Evolutionary conservation across 441 rosid genomes (phyloP), one percentile per base, ranked within the genome.

Genomic region (Biscutella auriculata): DNA sequence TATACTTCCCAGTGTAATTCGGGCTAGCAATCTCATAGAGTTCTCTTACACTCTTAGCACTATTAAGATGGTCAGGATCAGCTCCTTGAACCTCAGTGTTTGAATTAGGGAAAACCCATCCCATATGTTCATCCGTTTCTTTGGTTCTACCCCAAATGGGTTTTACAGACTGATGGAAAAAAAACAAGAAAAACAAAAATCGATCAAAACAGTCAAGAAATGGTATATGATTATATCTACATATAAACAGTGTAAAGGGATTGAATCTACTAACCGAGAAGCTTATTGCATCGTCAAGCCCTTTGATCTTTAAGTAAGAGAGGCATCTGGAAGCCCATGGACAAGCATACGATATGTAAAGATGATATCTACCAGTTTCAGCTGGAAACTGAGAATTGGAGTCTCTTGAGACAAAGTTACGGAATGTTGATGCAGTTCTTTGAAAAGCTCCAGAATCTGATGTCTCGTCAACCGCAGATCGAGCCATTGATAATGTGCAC

Each of bases 321-420:
- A 91, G 82, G 55, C 96, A 87, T 69, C 98, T 79, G 14, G 85
- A 83, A 47, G 96, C 98, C 93, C 95, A 91, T 11, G 98, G 98
- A 68, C 98, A 91, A 65, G 95, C 98, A 77, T 91, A 85, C 2
- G 98, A 91, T 54, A 91, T 70, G 40, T 91, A 91, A 21, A 91
- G 81, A 86, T 88, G 98, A 72, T 91, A 91, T 73, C 96, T 82
- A 57, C 93, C 88, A 9, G 96, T 65, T 59, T 83, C 93, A 10
- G 91, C 81, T n/a, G 84, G 84, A 68, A 87, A 91, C 33, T 64
- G 85, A 15, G 96, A 81, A 42, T 75, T 70, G 0, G 82, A 74
- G 25, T 88, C 83, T 51, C 66, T 69, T 6, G 79, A 85, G 44
- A 85, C 77, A 23, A 76, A 74, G 77, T 82, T 78, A 0, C 87